Base-by-base conservation (phyloP, 768 basidiomycete species). In the Strobilomyces confusus region DNA sequence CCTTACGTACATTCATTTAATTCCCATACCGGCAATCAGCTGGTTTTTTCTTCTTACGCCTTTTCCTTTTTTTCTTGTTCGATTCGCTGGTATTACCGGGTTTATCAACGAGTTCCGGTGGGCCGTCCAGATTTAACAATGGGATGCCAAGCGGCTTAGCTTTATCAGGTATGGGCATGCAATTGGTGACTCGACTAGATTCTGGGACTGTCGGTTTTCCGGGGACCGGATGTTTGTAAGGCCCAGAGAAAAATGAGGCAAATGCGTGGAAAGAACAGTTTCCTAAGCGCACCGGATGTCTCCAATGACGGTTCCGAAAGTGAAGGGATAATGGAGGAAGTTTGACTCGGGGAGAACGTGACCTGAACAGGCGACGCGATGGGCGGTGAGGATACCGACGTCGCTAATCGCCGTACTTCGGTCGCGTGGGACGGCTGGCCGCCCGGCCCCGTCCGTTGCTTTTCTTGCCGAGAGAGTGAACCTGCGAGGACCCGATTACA, bases 111-210 rank as follows among this genome's bases (percentile, higher is more conserved):
- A 45, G 44, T 36, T 66, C 72, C 47, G 75, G 78, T 23, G 78
- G 79, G 2, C 81, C 81, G 37, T 67, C 69, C 12, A 87, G 73
- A 60, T 86, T 86, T 25, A 87, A 69, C 19, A 87, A 55, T 14
- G 81, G 78, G 4, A 72, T 53, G 46, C 72, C 49, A 44, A 55
- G 43, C 33, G 26, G 47, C 25, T 56, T 56, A 34, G 44, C 52
- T 58, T 44, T 56, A 41, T 58, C 61, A 51, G 55, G 52, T 33
- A 47, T 22, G 9, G 29, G 17, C 36, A 49, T 44, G 32, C 49
- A 48, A 44, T 51, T 23, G 33, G 33, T 22, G 23, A 43, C 19
- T 45, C 40, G 55, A 55, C 30, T 56, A 17, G 11, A 34, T 30
- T 23, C 54, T 55, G 47, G 30, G 12, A 36, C 38, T 36, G 25